These are phyloP conservation scores for Whalleya microplaca DNA, from an alignment of 2,329 filamentous ascomycete genomes.

Conservation along the genomic window DNA sequence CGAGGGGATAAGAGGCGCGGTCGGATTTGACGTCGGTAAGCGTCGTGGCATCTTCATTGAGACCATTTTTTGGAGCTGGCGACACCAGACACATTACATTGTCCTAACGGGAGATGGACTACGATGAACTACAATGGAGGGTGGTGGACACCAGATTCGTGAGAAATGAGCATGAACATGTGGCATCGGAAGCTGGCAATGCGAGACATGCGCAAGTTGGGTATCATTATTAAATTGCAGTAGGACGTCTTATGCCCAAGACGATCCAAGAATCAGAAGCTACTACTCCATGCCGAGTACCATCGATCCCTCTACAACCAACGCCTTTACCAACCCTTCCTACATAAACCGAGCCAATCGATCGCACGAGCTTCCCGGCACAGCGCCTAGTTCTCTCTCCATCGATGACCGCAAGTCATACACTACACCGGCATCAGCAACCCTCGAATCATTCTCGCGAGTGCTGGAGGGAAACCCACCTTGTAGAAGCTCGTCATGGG, in stretches of 20 bases:
- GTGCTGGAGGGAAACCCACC: constrained; percentile 48
- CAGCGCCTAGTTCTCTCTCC: constrained; percentile 63
- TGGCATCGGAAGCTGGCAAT: not conserved
- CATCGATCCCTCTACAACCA: not conserved
- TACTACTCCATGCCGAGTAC: not conserved
- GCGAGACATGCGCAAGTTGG: not conserved
- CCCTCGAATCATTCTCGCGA: not conserved
- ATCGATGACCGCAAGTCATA: constrained; percentile 67
- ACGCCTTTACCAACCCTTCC: not conserved
- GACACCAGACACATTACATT: not conserved
- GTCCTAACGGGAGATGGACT: not conserved
- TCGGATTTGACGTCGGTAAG: too few relatives aligned
- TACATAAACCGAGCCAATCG: constrained; percentile 2
- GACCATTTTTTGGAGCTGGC: not conserved
- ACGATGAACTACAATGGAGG: not conserved
- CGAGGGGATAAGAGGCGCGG: too few relatives aligned
- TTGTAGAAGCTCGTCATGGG: constrained; percentile 97
- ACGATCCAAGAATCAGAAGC: not conserved
- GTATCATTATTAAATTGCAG: constrained; percentile 2
- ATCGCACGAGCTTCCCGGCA: not conserved
- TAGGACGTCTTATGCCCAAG: not conserved
- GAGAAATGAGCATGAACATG: too few relatives aligned
- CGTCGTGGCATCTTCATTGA: too few relatives aligned
- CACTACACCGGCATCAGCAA: constrained; percentile 50
- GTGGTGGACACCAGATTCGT: not conserved